Evolutionary conservation across 306 rosid species (phyloP).

Genomic region (Cucurbita argyrosperma): DNA sequence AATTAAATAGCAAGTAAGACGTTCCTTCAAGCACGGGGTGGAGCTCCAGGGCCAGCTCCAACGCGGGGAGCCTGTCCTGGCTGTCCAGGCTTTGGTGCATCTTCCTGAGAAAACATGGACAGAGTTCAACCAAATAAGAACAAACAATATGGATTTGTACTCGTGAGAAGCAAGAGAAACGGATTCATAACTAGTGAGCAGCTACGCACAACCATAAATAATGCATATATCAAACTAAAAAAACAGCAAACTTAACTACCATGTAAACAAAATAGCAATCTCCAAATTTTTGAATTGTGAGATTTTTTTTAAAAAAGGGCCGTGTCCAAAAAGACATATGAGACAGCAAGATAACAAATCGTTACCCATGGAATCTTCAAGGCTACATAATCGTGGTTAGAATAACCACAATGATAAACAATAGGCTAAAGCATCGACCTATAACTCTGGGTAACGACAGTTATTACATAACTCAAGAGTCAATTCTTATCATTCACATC

Average conservation of each 20-base stretch:
- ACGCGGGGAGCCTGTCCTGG: constrained; percentile 60
- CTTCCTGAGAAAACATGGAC: constrained; percentile 26
- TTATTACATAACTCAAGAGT: not conserved
- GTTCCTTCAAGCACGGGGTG: constrained; percentile 22
- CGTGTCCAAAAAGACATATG: not conserved
- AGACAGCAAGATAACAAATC: not conserved
- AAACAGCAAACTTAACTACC: not conserved
- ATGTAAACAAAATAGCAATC: not conserved
- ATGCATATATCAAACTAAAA: not conserved
- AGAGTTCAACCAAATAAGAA: not conserved
- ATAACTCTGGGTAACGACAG: not conserved
- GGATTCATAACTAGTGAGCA: not conserved
- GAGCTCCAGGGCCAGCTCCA: constrained; percentile 26
- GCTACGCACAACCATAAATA: not conserved
- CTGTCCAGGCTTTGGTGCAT: constrained; percentile 48
- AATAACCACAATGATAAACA: not conserved
- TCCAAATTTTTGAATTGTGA: not conserved
- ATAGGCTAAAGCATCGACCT: not conserved
- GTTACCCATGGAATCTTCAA: not conserved
- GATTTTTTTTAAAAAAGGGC: not conserved
- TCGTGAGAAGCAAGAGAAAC: not conserved
- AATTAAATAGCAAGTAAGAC: not conserved
- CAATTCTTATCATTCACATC: not conserved
- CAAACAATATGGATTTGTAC: not conserved
- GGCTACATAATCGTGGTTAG: not conserved